Conservation (phyloP, 495 filamentous ascomycete genomes). For the Annulohypoxylon moriforme region DNA sequence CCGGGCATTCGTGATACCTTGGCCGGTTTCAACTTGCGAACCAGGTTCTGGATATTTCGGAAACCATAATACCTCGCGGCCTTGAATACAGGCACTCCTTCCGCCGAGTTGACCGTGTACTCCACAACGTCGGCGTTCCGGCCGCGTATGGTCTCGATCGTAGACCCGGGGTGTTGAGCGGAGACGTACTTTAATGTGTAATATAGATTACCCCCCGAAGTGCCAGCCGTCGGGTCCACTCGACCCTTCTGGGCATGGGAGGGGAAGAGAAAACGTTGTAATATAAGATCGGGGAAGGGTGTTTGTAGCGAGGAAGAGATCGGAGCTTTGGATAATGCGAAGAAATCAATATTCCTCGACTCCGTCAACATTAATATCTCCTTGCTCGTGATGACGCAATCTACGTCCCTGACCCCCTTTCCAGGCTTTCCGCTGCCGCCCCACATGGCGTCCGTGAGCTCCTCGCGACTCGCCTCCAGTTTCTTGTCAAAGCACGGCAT, state of each 20-base stretch:
- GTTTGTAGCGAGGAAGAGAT: conserved; percentile 46
- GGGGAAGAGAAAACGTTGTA: conserved; percentile 79
- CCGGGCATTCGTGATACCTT: conserved; percentile 80
- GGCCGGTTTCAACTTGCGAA: conserved; percentile 85
- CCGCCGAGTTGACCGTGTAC: conserved; percentile 69
- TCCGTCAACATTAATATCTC: conserved; percentile 90
- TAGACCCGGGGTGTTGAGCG: conserved; percentile 72
- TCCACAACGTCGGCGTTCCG: conserved; percentile 92
- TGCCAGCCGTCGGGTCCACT: conserved; percentile 64
- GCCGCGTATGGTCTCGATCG: conserved; percentile 75
- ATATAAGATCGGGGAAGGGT: conserved; percentile 73
- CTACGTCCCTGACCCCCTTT: conserved; percentile 82
- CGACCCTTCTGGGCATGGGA: conserved; percentile 42
- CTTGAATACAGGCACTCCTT: conserved; percentile 72
- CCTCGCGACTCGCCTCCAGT: conserved; percentile 91
- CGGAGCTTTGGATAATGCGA: conserved; percentile 69
- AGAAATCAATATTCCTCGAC: conserved; percentile 78
- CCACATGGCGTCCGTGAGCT: conserved; percentile 88
- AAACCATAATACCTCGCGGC: conserved; percentile 96
- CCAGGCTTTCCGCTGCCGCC: conserved; percentile 54
- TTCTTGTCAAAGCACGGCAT: conserved; percentile 99
- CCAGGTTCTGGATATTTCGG: conserved; percentile 96
- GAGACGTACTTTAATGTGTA: conserved; percentile 81
- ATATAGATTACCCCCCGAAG: conserved; percentile 89
- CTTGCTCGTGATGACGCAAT: conserved; percentile 96